phyloP scores from a whole-genome alignment of 2,329 filamentous ascomycete species.

The Calonectria pteridis region DNA sequence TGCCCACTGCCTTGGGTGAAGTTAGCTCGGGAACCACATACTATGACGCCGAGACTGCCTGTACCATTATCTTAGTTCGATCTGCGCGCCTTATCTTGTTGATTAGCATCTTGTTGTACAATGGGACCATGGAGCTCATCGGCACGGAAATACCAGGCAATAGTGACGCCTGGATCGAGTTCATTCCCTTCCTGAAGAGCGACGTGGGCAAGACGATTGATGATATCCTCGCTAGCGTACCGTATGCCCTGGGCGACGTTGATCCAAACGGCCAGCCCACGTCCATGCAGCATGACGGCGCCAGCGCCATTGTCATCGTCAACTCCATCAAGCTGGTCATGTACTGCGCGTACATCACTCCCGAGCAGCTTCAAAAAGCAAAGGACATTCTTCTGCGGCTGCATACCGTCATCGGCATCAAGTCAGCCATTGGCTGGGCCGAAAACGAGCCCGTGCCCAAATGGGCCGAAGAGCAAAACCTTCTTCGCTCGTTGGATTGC shows the following conservation, averaged over 20 bases:
- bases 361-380: slow-evolving; percentile 39
- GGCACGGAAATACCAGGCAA: slow-evolving; percentile 18
- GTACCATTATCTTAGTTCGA: slow-evolving; percentile 48
- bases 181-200: slow-evolving; percentile 33
- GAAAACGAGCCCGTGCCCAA: not conserved
- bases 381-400: slow-evolving; percentile 42
- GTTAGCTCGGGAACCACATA: slow-evolving; percentile 33
- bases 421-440: slow-evolving; percentile 40
- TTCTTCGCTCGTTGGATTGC: not conserved
- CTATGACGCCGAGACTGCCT: slow-evolving; percentile 49
- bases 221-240: slow-evolving; percentile 48
- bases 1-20: slow-evolving; percentile 45
- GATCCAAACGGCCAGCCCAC: slow-evolving; percentile 37
- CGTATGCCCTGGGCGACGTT: slow-evolving; percentile 49
- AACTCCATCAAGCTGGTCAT: slow-evolving; percentile 48
- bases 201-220: slow-evolving; percentile 45
- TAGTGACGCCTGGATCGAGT: slow-evolving; percentile 30
- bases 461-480: not conserved
- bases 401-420: slow-evolving; percentile 46
- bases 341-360: slow-evolving; percentile 45
- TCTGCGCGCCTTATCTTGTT: slow-evolving; percentile 48
- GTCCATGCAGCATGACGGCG: slow-evolving; percentile 45
- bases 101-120: slow-evolving; percentile 45
- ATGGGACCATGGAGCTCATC: slow-evolving; percentile 26
- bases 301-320: slow-evolving; percentile 47